Conservation (phyloP, 2,329 filamentous ascomycete genomes). For the Cercospora sp. region DNA sequence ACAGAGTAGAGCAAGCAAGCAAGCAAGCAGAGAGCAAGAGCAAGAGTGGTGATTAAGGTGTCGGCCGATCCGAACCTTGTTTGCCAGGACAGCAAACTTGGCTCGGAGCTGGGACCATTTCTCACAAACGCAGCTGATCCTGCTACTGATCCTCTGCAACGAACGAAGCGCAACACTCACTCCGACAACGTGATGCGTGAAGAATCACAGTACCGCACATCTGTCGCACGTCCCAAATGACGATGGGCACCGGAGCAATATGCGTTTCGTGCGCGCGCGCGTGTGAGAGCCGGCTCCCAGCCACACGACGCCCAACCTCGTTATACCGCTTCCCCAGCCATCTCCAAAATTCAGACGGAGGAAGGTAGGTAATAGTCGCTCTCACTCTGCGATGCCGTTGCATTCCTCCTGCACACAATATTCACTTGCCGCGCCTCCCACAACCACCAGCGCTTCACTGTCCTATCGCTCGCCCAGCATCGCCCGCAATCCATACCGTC, state of each 20-base stretch:
- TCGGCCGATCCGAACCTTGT: slow-evolving; percentile 2
- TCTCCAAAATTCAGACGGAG: neutral
- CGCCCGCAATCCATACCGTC: neutral
- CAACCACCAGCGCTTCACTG: neutral
- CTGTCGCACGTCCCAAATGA: neutral
- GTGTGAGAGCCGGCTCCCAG: neutral
- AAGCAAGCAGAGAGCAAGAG: no score
- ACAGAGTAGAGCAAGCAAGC: neutral
- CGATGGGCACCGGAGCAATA: neutral
- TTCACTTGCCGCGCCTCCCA: neutral
- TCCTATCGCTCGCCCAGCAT: neutral
- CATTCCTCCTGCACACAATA: neutral
- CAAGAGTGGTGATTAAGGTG: neutral
- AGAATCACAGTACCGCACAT: neutral
- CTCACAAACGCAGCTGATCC: neutral
- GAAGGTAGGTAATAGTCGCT: neutral
- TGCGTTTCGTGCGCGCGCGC: neutral
- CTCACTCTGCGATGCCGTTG: neutral
- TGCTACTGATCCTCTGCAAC: neutral
- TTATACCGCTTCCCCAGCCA: neutral
- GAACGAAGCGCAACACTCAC: neutral
- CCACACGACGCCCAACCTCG: slow-evolving; percentile 3
- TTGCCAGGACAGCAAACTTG: neutral
- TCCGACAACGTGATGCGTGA: neutral
- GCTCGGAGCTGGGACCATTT: slow-evolving; percentile 2